Evolutionary conservation across 2,329 filamentous ascomycete species (phyloP).

Genomic region (Huntiella bhutanensis): DNA sequence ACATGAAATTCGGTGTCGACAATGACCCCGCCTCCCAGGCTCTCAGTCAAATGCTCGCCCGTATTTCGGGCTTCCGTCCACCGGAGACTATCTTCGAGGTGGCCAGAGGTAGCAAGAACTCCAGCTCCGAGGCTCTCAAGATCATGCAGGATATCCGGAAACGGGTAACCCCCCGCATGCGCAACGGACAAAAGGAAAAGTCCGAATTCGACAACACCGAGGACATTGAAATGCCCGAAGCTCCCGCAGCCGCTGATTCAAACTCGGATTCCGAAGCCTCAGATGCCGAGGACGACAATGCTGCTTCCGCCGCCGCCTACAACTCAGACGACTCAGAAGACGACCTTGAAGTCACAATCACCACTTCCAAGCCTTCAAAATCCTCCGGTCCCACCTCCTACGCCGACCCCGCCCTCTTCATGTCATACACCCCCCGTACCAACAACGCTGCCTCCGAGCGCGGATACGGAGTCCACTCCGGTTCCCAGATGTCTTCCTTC

Average conservation of each 20-base stretch:
- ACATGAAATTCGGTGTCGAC: slow-evolving; percentile 61
- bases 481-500: slow-evolving; percentile 51
- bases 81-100: slow-evolving; percentile 95
- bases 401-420: slow-evolving; percentile 81
- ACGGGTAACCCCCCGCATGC: slow-evolving; percentile 43
- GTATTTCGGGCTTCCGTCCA: slow-evolving; percentile 74
- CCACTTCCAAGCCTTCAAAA: slow-evolving; percentile 27
- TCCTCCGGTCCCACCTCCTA: slow-evolving; percentile 39
- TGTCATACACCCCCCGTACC: slow-evolving; percentile 78
- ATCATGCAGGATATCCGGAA: slow-evolving; percentile 55
- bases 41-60: slow-evolving; percentile 69
- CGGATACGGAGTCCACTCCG: slow-evolving; percentile 81
- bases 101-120: slow-evolving; percentile 48
- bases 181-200: slow-evolving; percentile 21
- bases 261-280: slow-evolving; percentile 13
- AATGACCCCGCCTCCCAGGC: slow-evolving; percentile 47
- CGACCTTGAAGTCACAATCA: slow-evolving; percentile 53
- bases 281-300: slow-evolving; percentile 20
- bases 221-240: slow-evolving; percentile 20
- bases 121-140: slow-evolving; percentile 46
- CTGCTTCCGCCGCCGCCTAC: slow-evolving; percentile 25
- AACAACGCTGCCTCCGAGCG: slow-evolving; percentile 72
- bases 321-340: slow-evolving; percentile 41
- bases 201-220: slow-evolving; percentile 17
- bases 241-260: slow-evolving; percentile 13